Conservation (phyloP, 306 rosid species). For the Spatholobus suberectus region DNA sequence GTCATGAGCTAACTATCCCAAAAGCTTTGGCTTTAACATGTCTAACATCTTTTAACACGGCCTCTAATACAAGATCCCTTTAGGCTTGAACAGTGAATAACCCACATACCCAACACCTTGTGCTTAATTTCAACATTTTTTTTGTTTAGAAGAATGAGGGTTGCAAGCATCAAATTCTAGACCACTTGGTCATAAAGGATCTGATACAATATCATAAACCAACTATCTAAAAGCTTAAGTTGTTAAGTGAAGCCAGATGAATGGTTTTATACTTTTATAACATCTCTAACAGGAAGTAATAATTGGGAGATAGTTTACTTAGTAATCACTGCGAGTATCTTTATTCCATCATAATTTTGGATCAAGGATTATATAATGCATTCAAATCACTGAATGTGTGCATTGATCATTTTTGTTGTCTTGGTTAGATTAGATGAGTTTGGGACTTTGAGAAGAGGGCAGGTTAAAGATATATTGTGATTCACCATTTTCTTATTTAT, state of each 20-base stretch:
- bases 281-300: neutral
- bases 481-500: constrained; percentile 1
- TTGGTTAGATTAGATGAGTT: constrained; percentile 2
- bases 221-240: neutral
- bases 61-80: neutral
- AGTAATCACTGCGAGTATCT: neutral
- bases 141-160: neutral
- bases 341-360: constrained; percentile 1
- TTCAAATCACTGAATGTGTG: neutral
- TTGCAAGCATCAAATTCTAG: neutral
- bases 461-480: constrained; percentile 4
- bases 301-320: neutral
- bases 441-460: constrained; percentile 24
- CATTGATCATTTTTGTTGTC: neutral
- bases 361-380: constrained; percentile 1
- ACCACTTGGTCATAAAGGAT: neutral
- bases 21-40: neutral
- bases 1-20: neutral
- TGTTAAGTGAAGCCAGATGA: neutral
- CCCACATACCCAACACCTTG: neutral
- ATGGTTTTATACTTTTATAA: neutral
- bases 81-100: neutral
- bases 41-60: neutral
- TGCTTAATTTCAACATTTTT: neutral
- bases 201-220: neutral